Percentiles rank a stretch among this genome's conserved stretches.
These are phyloP conservation scores for Garcia nutans DNA, from an alignment of 345 rosid genomes.

Conservation along the genomic window DNA sequence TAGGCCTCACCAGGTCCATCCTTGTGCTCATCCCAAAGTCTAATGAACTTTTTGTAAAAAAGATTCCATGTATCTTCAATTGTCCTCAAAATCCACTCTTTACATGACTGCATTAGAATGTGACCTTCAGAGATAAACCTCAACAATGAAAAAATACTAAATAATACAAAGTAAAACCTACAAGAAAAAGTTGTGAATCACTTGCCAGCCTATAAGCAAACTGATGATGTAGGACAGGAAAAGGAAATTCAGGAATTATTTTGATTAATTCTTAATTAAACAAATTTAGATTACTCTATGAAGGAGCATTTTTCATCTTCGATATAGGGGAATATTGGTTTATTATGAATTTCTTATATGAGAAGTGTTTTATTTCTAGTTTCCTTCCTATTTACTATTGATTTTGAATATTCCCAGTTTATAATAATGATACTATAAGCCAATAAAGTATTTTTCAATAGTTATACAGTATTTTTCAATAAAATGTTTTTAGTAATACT, in stretches of 20 bases:
- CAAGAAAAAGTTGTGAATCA: background rate
- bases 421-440: no score
- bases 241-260: background rate
- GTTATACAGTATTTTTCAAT: background rate
- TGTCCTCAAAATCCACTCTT: constrained; percentile 71
- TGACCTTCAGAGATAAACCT: constrained; percentile 1
- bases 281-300: no score
- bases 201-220: constrained; percentile 5
- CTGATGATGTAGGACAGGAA: background rate
- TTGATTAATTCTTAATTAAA: background rate
- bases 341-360: no score
- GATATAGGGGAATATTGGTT: background rate
- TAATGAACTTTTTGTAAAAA: constrained; percentile 57
- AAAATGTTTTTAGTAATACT: no score
- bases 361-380: no score
- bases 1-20: constrained; percentile 88
- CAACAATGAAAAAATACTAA: background rate
- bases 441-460: no score
- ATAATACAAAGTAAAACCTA: background rate
- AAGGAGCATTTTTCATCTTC: background rate
- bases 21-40: constrained; percentile 73
- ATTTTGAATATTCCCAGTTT: no score
- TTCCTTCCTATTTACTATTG: no score
- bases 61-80: constrained; percentile 77
- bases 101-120: constrained; percentile 49